These are phyloP conservation scores for Irpex sp. DNA, from an alignment of 1,284 basidiomycete genomes.

Conservation along the genomic window DNA sequence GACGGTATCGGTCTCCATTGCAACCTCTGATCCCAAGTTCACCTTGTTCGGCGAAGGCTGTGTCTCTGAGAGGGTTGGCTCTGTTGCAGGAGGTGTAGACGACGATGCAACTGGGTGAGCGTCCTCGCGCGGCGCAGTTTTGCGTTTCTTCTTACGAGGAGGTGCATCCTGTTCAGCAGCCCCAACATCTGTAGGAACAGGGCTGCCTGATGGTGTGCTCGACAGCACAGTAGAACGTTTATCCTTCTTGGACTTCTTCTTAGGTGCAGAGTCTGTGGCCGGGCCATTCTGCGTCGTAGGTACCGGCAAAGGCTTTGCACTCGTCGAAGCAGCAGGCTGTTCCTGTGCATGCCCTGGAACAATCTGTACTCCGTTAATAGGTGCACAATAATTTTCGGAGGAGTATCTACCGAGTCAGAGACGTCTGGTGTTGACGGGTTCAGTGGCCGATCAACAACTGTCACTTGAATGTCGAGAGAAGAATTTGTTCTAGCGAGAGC, in stretches of 20 bases:
- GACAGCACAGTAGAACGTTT: neutral
- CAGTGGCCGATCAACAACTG: slow-evolving; percentile 15
- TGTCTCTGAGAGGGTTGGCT: neutral
- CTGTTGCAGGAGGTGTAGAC: neutral
- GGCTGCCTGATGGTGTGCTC: neutral
- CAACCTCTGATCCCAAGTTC: neutral
- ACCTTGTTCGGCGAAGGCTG: neutral
- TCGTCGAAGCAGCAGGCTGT: neutral
- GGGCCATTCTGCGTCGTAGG: neutral
- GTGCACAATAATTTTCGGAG: neutral
- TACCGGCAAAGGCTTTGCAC: neutral
- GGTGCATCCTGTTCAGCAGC: neutral
- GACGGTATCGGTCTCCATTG: neutral
- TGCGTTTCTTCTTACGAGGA: neutral
- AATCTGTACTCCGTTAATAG: neutral
- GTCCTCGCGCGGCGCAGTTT: neutral
- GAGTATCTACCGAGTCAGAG: neutral
- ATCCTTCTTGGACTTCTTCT: neutral
- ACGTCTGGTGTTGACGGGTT: neutral
- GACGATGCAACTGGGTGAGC: neutral
- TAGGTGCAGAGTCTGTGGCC: neutral
- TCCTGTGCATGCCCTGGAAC: neutral
- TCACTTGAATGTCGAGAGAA: slow-evolving; percentile 38
- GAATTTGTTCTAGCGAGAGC: slow-evolving; percentile 35
- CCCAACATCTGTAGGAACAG: neutral